These are phyloP conservation scores for Aquanectria penicillioides DNA, from an alignment of 2,329 filamentous ascomycete genomes.

Conservation along the genomic window DNA sequence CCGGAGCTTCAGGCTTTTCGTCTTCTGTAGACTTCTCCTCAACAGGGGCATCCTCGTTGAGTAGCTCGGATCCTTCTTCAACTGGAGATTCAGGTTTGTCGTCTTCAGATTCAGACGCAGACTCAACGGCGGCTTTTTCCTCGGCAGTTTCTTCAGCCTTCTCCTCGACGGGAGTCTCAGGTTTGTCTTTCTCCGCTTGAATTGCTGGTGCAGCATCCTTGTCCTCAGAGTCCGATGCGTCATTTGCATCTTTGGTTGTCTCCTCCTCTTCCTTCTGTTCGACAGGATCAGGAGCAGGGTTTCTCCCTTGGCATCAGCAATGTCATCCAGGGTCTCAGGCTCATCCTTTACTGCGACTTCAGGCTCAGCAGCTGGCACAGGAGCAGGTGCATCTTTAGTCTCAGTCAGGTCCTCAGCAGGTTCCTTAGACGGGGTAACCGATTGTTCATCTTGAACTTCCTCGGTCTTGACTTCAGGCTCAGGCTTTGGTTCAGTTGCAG, in stretches of 20 bases:
- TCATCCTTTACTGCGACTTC: constrained; percentile 17
- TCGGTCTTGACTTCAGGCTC: constrained; percentile 9
- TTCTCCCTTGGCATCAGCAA: constrained; percentile 17
- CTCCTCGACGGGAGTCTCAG: background rate
- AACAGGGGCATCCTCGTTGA: background rate
- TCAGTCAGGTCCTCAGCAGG: background rate
- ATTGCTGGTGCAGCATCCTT: background rate
- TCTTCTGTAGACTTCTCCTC: background rate
- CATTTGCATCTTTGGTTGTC: constrained; percentile 5
- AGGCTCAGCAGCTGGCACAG: constrained; percentile 1
- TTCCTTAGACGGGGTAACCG: no score
- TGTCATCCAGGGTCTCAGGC: background rate
- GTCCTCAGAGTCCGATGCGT: background rate
- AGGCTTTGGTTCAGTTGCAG: background rate
- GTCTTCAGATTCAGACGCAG: background rate
- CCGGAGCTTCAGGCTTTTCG: background rate
- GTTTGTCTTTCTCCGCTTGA: background rate
- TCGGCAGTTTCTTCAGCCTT: background rate
- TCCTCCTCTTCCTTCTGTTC: constrained; percentile 8
- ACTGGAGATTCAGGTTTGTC: background rate
- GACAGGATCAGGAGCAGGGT: constrained; percentile 4
- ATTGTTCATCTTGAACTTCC: no score
- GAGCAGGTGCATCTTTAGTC: constrained; percentile 7
- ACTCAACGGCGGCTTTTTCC: constrained; percentile 7
- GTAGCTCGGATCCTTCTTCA: constrained; percentile 6